These are phyloP conservation scores for Phytophthora crassamura DNA, from an alignment of 352 stramenopile species.

Conservation along the genomic window DNA sequence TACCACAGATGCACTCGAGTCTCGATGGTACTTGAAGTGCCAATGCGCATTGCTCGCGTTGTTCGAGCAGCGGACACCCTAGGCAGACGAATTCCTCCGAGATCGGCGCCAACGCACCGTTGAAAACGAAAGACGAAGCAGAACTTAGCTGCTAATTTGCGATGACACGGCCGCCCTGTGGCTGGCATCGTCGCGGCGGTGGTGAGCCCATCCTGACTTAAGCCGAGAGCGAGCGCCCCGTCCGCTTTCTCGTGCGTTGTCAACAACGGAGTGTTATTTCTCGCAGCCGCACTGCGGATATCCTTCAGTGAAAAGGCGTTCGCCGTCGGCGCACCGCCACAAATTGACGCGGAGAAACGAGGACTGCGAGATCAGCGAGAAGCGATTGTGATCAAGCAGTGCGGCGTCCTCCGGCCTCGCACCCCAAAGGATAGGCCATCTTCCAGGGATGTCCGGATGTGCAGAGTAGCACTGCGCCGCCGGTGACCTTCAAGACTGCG, in stretches of 20 bases:
- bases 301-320: conserved; percentile 24
- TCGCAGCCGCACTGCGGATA: conserved; percentile 18
- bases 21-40: no score
- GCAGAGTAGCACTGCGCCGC: conserved; percentile 14
- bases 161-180: conserved; percentile 10
- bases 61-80: conserved; percentile 13
- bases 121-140: conserved; percentile 21
- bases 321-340: conserved; percentile 20
- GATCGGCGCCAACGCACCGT: conserved; percentile 18
- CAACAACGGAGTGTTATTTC: conserved; percentile 25
- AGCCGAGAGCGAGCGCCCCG: conserved; percentile 4
- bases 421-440: conserved; percentile 19
- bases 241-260: conserved; percentile 8
- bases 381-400: conserved; percentile 26
- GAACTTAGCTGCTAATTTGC: conserved; percentile 3
- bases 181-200: neutral
- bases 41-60: neutral
- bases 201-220: conserved; percentile 4
- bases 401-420: neutral
- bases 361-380: conserved; percentile 4
- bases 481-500: conserved; percentile 28
- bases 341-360: conserved; percentile 37
- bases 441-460: conserved; percentile 35
- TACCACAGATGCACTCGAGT: conserved; percentile 6
- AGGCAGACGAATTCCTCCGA: neutral